These are phyloP conservation scores for Termitomyces sp. DNA, from an alignment of 768 basidiomycete genomes.

Conservation along the genomic window DNA sequence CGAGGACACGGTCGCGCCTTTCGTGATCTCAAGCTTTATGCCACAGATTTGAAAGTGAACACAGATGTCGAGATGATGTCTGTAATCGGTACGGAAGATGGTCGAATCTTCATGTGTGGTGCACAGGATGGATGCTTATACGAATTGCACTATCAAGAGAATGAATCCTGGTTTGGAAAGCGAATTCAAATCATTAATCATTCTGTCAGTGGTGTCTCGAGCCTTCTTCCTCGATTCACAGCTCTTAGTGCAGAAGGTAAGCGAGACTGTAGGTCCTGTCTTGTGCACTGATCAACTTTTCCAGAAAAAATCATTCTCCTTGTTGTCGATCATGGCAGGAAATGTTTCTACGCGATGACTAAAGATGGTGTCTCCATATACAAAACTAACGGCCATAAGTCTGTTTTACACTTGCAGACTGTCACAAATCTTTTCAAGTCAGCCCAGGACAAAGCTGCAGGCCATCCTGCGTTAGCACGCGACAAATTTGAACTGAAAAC, in stretches of 20 bases:
- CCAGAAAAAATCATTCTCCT: constrained; percentile 69
- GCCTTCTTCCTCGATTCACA: constrained; percentile 73
- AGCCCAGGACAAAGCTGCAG: constrained; percentile 78
- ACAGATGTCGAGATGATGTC: constrained; percentile 85
- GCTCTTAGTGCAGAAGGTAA: constrained; percentile 60
- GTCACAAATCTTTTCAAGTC: constrained; percentile 69
- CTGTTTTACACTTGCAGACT: constrained; percentile 67
- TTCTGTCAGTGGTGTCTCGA: constrained; percentile 72
- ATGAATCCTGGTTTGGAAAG: constrained; percentile 90
- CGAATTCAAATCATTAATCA: constrained; percentile 83
- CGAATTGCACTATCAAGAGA: constrained; percentile 87
- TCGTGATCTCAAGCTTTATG: constrained; percentile 83
- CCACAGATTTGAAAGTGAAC: constrained; percentile 76
- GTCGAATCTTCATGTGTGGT: constrained; percentile 90
- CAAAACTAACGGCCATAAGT: constrained; percentile 55
- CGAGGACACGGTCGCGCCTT: constrained; percentile 36
- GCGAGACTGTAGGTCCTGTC: constrained; percentile 14
- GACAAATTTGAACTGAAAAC: constrained; percentile 65
- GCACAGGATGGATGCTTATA: constrained; percentile 84
- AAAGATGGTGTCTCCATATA: constrained; percentile 66
- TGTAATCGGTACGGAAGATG: constrained; percentile 71
- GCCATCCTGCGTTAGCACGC: constrained; percentile 64
- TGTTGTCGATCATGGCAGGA: constrained; percentile 60
- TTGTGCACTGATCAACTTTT: constrained; percentile 5
- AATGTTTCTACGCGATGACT: constrained; percentile 76